Conservation (phyloP, 225 moss, liverwort and hornwort genomes). For the Rhytidiadelphus loreus region DNA sequence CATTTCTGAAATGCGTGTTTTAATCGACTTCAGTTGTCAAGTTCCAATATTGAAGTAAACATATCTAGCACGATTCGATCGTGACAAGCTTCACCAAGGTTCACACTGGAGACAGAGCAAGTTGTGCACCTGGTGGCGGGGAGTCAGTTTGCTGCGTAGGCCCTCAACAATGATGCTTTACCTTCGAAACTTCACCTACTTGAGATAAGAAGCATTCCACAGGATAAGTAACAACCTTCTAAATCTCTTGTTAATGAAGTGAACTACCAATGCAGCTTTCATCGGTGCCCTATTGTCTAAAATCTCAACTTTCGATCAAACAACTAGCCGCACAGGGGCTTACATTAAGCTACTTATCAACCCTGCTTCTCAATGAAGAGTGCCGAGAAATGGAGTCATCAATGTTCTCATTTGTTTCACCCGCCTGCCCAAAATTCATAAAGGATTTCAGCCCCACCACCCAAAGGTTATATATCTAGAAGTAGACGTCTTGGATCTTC, state of each 20-base stretch:
- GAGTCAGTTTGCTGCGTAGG: not conserved
- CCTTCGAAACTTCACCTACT: not conserved
- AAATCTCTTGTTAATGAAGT: not conserved
- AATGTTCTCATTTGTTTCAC: not conserved
- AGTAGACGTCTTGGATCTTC: slow-evolving; percentile 81
- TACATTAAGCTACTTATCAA: not conserved
- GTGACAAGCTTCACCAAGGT: not conserved
- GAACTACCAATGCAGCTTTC: not conserved
- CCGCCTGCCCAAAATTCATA: not conserved
- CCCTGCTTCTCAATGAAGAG: not conserved
- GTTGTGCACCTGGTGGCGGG: not conserved
- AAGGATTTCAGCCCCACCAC: not conserved
- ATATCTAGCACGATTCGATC: not conserved
- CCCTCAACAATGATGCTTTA: not conserved
- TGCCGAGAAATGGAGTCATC: not conserved
- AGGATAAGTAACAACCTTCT: not conserved
- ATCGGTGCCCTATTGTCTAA: not conserved
- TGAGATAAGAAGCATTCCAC: not conserved
- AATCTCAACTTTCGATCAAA: slow-evolving; percentile 1
- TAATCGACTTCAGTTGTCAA: not conserved
- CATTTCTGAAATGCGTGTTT: not conserved
- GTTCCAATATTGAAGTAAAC: not conserved
- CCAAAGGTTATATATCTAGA: slow-evolving; percentile 47
- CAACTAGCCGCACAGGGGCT: not conserved
- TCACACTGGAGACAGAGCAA: not conserved